phyloP scores from a whole-genome alignment of 176 grass and related monocot species.

The Aegilops sharonensis region DNA sequence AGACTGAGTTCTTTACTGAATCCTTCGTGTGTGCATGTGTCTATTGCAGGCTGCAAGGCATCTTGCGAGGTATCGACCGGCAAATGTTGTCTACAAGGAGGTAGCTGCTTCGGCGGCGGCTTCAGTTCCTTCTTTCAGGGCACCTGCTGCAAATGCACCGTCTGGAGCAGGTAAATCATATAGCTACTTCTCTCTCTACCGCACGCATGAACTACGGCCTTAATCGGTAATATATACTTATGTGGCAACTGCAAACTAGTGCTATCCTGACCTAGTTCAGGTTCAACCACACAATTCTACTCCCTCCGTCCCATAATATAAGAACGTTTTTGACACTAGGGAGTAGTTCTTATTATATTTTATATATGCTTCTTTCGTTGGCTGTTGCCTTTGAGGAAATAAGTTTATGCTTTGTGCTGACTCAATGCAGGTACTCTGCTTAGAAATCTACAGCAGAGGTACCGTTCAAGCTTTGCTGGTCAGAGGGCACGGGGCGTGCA shows the following conservation, averaged over 20 bases:
- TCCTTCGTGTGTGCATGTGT: neutral
- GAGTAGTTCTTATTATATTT: too few relatives aligned
- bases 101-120: neutral
- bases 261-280: neutral
- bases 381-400: neutral
- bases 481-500: slow-evolving; percentile 46
- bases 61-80: neutral
- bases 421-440: slow-evolving; percentile 48
- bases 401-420: neutral
- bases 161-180: slow-evolving; percentile 1
- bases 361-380: neutral
- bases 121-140: slow-evolving; percentile 2
- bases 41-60: slow-evolving; percentile 15
- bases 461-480: slow-evolving; percentile 70
- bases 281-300: neutral
- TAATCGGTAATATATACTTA: neutral
- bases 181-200: neutral
- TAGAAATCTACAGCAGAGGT: slow-evolving; percentile 61
- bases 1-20: neutral
- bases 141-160: neutral
- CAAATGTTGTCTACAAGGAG: neutral
- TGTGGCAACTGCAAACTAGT: neutral
- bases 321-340: too few relatives aligned
- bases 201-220: neutral
- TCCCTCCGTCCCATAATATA: too few relatives aligned